Evolutionary conservation across 768 basidiomycete species (phyloP).

Genomic region (Russula vinacea): DNA sequence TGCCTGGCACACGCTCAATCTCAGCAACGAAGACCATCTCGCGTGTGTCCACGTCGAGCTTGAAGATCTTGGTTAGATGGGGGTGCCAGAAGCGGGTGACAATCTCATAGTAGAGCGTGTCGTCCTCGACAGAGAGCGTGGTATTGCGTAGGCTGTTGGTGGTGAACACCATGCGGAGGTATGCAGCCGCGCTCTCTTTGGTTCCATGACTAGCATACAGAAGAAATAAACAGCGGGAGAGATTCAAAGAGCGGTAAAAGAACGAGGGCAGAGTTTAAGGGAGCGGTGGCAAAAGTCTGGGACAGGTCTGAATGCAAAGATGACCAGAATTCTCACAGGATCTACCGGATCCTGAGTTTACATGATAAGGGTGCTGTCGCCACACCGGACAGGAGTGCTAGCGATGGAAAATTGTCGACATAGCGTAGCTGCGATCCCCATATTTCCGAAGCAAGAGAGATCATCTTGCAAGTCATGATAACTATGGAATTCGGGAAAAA

Average conservation of each 20-base stretch:
- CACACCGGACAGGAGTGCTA: neutral
- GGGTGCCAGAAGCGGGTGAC: neutral
- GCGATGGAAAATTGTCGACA: neutral
- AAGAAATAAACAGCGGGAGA: neutral
- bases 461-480: neutral
- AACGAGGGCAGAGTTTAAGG: neutral
- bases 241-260: neutral
- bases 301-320: neutral
- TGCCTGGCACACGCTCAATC: neutral
- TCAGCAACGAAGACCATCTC: neutral
- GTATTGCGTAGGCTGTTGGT: constrained; percentile 1
- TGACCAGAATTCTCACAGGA: neutral
- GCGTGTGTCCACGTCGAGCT: neutral
- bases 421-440: neutral
- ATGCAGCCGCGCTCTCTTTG: neutral
- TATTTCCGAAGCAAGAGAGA: neutral
- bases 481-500: too few species aligned
- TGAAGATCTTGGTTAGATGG: neutral
- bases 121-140: neutral
- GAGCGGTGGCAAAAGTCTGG: too few species aligned
- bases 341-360: neutral
- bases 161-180: neutral
- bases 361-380: neutral
- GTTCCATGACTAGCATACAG: neutral
- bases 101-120: neutral